These are phyloP conservation scores for Macrocystidia cucumis DNA, from an alignment of 1,284 basidiomycete genomes.

Conservation along the genomic window DNA sequence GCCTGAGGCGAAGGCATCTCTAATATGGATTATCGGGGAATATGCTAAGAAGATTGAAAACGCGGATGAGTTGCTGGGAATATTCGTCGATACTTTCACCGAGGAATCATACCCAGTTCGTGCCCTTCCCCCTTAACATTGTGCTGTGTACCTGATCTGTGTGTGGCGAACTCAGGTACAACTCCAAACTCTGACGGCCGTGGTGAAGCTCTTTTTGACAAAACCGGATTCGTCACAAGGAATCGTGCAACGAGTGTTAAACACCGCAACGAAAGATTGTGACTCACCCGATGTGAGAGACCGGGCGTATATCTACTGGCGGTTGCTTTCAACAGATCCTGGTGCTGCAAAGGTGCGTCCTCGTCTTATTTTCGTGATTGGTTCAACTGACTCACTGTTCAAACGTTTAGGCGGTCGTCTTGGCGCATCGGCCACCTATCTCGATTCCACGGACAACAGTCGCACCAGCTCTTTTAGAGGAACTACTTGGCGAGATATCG, in stretches of 20 bases:
- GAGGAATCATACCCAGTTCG: constrained; percentile 89
- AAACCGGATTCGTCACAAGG: constrained; percentile 90
- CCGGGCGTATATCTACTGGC: constrained; percentile 95
- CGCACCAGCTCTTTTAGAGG: constrained; percentile 85
- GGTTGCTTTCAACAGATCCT: constrained; percentile 87
- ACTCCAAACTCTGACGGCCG: constrained; percentile 91
- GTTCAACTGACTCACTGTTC: constrained; percentile 2
- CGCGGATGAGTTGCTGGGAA: constrained; percentile 84
- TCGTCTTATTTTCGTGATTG: neutral
- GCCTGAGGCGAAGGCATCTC: constrained; percentile 94
- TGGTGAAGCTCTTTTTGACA: constrained; percentile 94
- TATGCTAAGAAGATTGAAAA: constrained; percentile 98
- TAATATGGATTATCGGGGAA: constrained; percentile 99
- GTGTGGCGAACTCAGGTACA: constrained; percentile 55
- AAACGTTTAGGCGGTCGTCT: constrained; percentile 70
- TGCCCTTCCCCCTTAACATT: constrained; percentile 6
- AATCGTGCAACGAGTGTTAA: constrained; percentile 84
- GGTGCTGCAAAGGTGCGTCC: constrained; percentile 82
- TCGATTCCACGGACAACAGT: constrained; percentile 89
- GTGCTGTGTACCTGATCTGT: neutral
- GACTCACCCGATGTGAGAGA: constrained; percentile 98
- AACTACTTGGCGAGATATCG: constrained; percentile 85
- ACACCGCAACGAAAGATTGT: constrained; percentile 94
- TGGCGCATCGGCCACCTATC: constrained; percentile 90
- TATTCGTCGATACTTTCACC: constrained; percentile 88